phyloP scores from a whole-genome alignment of 2,329 filamentous ascomycete genomes.

The Neurospora sp. region DNA sequence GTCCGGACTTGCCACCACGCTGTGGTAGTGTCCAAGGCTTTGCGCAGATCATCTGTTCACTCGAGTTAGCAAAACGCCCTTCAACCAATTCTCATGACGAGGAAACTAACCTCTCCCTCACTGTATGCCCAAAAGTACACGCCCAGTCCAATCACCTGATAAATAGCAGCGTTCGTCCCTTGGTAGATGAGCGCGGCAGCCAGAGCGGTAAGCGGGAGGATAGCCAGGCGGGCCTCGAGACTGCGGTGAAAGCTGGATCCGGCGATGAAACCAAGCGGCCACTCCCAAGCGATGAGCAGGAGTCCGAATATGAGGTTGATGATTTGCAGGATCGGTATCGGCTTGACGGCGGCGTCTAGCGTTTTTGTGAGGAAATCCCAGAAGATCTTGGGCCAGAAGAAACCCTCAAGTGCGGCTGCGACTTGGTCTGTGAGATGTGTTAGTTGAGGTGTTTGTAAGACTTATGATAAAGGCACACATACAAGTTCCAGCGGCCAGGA shows the following conservation, averaged over 20 bases:
- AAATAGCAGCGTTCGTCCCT: conserved; percentile 81
- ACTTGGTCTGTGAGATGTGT: conserved; percentile 61
- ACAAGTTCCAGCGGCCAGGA: conserved; percentile 76
- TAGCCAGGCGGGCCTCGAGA: conserved; percentile 72
- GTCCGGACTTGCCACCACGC: conserved; percentile 23
- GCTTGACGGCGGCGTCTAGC: conserved; percentile 76
- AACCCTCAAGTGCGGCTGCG: conserved; percentile 69
- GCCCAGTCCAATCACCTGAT: conserved; percentile 75
- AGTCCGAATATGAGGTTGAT: conserved; percentile 80
- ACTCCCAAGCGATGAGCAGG: conserved; percentile 76
- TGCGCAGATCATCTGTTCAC: conserved; percentile 50
- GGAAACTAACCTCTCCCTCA: conserved; percentile 64
- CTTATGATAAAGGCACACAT: conserved; percentile 23
- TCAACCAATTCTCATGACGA: neutral
- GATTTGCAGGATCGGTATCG: conserved; percentile 78
- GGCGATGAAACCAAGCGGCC: conserved; percentile 71
- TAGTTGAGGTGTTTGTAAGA: conserved; percentile 13
- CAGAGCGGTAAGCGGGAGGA: conserved; percentile 71
- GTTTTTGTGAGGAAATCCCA: conserved; percentile 94
- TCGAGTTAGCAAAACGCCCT: neutral
- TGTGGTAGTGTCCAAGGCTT: conserved; percentile 62
- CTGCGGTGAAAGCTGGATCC: conserved; percentile 73
- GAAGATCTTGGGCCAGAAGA: conserved; percentile 99
- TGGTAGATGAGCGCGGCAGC: conserved; percentile 77
- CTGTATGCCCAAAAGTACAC: conserved; percentile 97